Evolutionary conservation across 306 rosid genomes (phyloP), one percentile per base, ranked within the genome.

Genomic region (Malus asiatica): DNA sequence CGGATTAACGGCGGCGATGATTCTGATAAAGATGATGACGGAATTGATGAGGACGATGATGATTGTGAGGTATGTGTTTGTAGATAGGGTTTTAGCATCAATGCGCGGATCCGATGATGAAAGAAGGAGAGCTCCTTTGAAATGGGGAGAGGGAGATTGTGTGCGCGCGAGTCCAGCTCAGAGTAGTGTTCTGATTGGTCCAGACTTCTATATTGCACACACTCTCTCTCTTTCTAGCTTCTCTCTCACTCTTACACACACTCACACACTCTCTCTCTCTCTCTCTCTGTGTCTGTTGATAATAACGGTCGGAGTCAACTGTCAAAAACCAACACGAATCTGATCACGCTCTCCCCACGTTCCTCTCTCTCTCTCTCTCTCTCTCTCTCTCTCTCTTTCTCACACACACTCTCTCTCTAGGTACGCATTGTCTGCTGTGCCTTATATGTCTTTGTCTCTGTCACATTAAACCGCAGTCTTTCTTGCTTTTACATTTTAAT

Each of bases 301-400:
- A 74, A 78, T 65, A 87, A 88, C 90, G 87, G 88, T 78, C 85
- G 20, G 77, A 72, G 93, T 87, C 96, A 94, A 90, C 93, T 86
- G 96, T 90, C 89, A 81, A 83, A 84, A 83, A 82, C 90, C 46
- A 78, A 78, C 81, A 81, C 83, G 44, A 93, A 82, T 89, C 89
- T 89, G 93, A 84, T 87, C 81, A 86, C 85, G 79, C 86, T 82
- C 85, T 78, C 87, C 86, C 84, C 84, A 82, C 82, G 82, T 78
- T 51, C 79, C 82, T 88, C 85, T 86, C 83, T 84, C 88, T 77
- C 53, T 68, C 73, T 40, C n/a, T 68, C 62, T 27, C 29, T 77
- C 77, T 84, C 71, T 73, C 77, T 87, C 74, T 66, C 77, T 66
- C 77, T 87, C 72, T 25, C 25, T 25, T 25, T 25, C 25, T 70